phyloP scores from a whole-genome alignment of 768 basidiomycete species.

The Mycena galericulata region DNA sequence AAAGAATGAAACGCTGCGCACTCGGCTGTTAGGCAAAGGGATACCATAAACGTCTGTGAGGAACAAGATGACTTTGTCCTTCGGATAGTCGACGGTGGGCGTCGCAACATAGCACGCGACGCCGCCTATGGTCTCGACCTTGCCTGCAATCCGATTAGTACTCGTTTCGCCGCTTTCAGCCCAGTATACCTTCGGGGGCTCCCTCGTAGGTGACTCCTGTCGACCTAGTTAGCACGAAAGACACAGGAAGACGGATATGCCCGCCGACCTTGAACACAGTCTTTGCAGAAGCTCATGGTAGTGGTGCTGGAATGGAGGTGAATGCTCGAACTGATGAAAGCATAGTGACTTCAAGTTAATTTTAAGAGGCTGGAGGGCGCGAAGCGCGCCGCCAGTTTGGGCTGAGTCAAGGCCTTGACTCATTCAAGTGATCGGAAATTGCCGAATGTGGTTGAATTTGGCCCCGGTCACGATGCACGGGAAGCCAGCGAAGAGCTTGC shows the following conservation, averaged over 20 bases:
- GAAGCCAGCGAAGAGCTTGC: no score
- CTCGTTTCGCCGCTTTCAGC: no score
- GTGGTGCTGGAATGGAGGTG: no score
- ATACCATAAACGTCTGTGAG: conserved; percentile 58
- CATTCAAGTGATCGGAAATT: no score
- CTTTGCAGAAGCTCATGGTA: conserved; percentile 64
- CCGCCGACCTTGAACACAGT: conserved; percentile 70
- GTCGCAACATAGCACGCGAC: conserved; percentile 57
- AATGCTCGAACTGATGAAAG: no score
- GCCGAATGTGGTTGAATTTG: no score
- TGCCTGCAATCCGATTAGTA: conserved; percentile 43
- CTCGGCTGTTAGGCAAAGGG: conserved; percentile 46
- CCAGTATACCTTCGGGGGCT: conserved; percentile 52
- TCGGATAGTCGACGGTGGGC: conserved; percentile 52
- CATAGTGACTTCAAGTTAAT: no score
- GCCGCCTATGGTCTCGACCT: conserved; percentile 50
- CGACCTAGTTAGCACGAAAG: background rate
- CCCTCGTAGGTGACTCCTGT: conserved; percentile 66
- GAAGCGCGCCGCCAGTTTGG: no score
- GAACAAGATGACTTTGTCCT: conserved; percentile 60
- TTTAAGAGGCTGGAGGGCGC: no score
- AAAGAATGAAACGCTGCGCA: background rate
- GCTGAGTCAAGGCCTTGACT: no score
- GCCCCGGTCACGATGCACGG: no score
- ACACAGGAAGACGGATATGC: conserved; percentile 7